These are phyloP conservation scores for Lenzites betulinus DNA, from an alignment of 768 basidiomycete species.

Conservation along the genomic window DNA sequence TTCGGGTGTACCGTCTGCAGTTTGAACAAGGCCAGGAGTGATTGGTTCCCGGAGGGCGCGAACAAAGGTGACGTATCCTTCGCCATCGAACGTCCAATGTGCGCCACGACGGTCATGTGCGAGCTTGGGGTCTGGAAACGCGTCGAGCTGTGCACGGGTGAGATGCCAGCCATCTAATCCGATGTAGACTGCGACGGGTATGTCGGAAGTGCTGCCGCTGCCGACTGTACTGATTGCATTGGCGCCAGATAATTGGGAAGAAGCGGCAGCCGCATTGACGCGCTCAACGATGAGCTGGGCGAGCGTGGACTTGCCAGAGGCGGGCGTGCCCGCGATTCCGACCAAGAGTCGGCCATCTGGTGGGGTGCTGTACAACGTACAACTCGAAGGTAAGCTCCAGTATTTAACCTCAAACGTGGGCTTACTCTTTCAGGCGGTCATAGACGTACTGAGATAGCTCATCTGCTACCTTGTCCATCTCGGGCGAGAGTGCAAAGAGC, in stretches of 20 bases:
- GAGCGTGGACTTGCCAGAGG: constrained; percentile 84
- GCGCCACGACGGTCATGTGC: constrained; percentile 82
- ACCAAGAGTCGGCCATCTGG: constrained; percentile 55
- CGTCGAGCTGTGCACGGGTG: constrained; percentile 74
- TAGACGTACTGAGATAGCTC: constrained; percentile 43
- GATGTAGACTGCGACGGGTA: constrained; percentile 58
- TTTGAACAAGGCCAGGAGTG: neutral
- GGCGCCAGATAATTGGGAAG: neutral
- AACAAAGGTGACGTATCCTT: constrained; percentile 71
- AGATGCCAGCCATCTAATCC: constrained; percentile 94
- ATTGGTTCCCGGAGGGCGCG: constrained; percentile 47
- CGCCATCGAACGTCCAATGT: constrained; percentile 89
- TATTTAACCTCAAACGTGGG: neutral
- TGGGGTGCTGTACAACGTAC: constrained; percentile 25
- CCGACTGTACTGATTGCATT: neutral
- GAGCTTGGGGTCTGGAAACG: constrained; percentile 70
- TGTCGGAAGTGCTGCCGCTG: constrained; percentile 6
- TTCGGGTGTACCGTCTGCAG: constrained; percentile 1
- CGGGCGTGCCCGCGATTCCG: constrained; percentile 79
- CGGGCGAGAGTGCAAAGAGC: neutral
- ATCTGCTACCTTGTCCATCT: constrained; percentile 44
- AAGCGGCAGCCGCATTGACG: constrained; percentile 42
- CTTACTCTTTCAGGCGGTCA: constrained; percentile 33
- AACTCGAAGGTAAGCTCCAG: neutral
- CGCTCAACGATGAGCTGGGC: constrained; percentile 57